Conservation (phyloP, 1,284 basidiomycete genomes). For the Cutaneotrichosporon sp. region DNA sequence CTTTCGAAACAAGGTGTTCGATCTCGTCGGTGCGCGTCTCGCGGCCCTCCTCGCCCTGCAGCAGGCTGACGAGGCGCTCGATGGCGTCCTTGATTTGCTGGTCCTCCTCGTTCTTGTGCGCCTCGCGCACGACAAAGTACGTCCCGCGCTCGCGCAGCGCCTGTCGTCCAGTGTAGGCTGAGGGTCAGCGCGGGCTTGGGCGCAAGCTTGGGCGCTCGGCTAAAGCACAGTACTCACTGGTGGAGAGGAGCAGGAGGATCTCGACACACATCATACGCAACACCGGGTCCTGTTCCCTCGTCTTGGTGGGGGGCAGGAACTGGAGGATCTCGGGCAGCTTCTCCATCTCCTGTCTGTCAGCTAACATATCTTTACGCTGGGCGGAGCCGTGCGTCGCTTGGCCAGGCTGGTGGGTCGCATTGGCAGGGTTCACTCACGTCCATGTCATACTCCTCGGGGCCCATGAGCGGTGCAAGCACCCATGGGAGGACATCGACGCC, state of each 20-base stretch:
- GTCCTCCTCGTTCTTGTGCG: conserved; percentile 77
- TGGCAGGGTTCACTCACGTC: conserved; percentile 61
- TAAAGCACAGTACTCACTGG: conserved; percentile 58
- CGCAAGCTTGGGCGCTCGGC: too few species aligned
- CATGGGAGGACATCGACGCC: conserved; percentile 81
- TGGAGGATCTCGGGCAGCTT: conserved; percentile 80
- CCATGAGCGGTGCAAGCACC: conserved; percentile 86
- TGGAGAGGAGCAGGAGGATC: conserved; percentile 82
- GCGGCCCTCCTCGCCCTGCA: conserved; percentile 69
- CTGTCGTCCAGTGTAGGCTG: conserved; percentile 77
- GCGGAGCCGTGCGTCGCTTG: too few species aligned
- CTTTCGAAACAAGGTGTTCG: conserved; percentile 58
- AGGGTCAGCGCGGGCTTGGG: conserved; percentile 3
- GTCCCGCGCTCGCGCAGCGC: conserved; percentile 76
- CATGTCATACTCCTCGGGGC: conserved; percentile 89
- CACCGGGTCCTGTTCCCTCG: conserved; percentile 74
- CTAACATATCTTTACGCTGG: too few species aligned
- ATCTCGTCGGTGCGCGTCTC: conserved; percentile 57
- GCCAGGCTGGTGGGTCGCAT: too few species aligned
- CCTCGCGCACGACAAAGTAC: conserved; percentile 79
- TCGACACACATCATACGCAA: conserved; percentile 86
- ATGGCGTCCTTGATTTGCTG: conserved; percentile 70
- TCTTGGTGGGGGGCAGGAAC: conserved; percentile 82
- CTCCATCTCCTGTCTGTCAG: conserved; percentile 73
- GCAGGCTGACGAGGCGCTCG: conserved; percentile 69